These are phyloP conservation scores for Blastobotrys muscicola DNA, from an alignment of 805 yeast species.

Conservation along the genomic window DNA sequence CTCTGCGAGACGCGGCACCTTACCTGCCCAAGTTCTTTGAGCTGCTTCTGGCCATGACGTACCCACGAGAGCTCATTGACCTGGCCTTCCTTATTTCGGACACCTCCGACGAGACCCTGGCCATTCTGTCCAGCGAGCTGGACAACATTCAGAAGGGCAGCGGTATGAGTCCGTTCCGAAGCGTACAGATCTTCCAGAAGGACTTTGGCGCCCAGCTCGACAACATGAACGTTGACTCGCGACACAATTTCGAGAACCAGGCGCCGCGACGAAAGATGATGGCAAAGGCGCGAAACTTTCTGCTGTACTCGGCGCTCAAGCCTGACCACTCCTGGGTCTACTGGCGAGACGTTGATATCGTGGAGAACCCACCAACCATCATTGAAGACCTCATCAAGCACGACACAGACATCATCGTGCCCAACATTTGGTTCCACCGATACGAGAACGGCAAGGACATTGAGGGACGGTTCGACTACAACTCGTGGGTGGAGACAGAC, in stretches of 20 bases:
- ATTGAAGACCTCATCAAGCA: slow-evolving; percentile 83
- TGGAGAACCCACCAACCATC: slow-evolving; percentile 66
- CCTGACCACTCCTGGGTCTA: slow-evolving; percentile 85
- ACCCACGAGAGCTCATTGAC: slow-evolving; percentile 72
- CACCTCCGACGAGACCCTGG: slow-evolving; percentile 65
- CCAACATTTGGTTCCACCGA: slow-evolving; percentile 61
- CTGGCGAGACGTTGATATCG: slow-evolving; percentile 90
- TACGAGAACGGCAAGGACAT: slow-evolving; percentile 17
- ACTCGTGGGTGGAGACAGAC: slow-evolving; percentile 46
- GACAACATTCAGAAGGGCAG: slow-evolving; percentile 50
- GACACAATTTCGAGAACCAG: slow-evolving; percentile 85
- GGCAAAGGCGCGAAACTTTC: slow-evolving; percentile 86
- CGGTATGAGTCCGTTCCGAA: slow-evolving; percentile 51
- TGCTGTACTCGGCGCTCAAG: slow-evolving; percentile 66
- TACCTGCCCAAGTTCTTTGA: slow-evolving; percentile 77
- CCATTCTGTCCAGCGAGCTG: slow-evolving; percentile 60
- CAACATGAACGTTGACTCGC: slow-evolving; percentile 62
- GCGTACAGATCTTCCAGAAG: slow-evolving; percentile 79
- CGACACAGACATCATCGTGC: slow-evolving; percentile 75
- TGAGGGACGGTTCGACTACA: slow-evolving; percentile 21
- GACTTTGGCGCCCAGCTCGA: slow-evolving; percentile 83
- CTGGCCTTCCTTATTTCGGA: slow-evolving; percentile 68
- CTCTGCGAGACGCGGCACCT: slow-evolving; percentile 70
- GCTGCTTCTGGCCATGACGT: slow-evolving; percentile 77
- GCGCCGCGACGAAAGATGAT: slow-evolving; percentile 80